These are phyloP conservation scores for Boechera stricta DNA, from an alignment of 345 rosid species.

Conservation along the genomic window DNA sequence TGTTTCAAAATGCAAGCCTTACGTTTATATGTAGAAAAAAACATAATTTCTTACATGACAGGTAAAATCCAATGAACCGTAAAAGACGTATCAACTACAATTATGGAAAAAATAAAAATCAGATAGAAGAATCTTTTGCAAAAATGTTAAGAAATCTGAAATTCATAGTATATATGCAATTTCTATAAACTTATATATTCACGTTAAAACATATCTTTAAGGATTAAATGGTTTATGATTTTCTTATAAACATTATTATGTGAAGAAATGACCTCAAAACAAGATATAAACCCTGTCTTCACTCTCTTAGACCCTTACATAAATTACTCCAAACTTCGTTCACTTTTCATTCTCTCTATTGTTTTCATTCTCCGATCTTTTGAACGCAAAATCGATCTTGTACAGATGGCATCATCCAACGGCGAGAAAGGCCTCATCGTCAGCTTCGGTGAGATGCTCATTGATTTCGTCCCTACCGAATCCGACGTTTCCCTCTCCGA, in stretches of 20 bases:
- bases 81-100: constrained; percentile 4
- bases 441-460: constrained; percentile 62
- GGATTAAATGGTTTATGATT: background rate
- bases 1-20: background rate
- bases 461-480: constrained; percentile 63
- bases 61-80: background rate
- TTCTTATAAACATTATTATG: background rate
- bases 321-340: constrained; percentile 29
- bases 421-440: constrained; percentile 47
- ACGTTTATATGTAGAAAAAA: background rate
- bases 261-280: constrained; percentile 34
- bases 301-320: constrained; percentile 24
- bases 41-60: background rate
- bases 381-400: constrained; percentile 22
- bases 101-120: background rate
- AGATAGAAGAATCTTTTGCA: background rate
- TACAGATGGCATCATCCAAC: constrained; percentile 41
- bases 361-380: constrained; percentile 26
- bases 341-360: constrained; percentile 31
- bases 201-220: background rate
- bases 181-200: constrained; percentile 26
- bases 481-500: constrained; percentile 62
- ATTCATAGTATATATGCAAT: background rate
- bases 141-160: constrained; percentile 28
- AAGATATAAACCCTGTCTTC: constrained; percentile 22